Percentiles rank a stretch among this genome's conserved stretches.
Evolutionary conservation across 2,329 filamentous ascomycete species (phyloP).

Genomic region (Penicillium sumatraense): DNA sequence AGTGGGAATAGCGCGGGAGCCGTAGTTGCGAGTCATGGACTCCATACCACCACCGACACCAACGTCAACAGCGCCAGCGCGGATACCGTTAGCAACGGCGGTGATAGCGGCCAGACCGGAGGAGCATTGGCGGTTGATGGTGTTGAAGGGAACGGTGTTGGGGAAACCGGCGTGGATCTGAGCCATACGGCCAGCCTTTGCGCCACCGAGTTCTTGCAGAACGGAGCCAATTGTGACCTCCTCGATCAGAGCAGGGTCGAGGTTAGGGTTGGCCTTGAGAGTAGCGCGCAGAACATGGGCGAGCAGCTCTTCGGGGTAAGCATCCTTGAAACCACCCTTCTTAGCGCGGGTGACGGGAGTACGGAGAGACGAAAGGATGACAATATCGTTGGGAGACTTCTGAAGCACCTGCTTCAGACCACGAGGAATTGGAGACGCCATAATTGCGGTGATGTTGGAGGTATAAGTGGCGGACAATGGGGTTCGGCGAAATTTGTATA

Average conservation of each 20-base stretch:
- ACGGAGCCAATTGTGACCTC: slow-evolving; percentile 89
- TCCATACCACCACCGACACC: slow-evolving; percentile 92
- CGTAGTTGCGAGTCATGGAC: slow-evolving; percentile 95
- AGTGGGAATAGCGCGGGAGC: slow-evolving; percentile 78
- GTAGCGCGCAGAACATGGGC: slow-evolving; percentile 67
- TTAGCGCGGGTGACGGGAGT: slow-evolving; percentile 84
- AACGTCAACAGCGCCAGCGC: slow-evolving; percentile 70
- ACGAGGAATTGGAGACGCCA: slow-evolving; percentile 58
- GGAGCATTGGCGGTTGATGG: slow-evolving; percentile 85
- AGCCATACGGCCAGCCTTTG: slow-evolving; percentile 89
- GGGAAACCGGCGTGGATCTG: slow-evolving; percentile 82
- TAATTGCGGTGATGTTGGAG: slow-evolving; percentile 30
- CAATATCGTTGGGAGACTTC: slow-evolving; percentile 79
- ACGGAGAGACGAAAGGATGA: slow-evolving; percentile 87
- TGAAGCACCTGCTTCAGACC: slow-evolving; percentile 77
- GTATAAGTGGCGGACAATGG: background rate
- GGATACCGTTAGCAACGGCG: slow-evolving; percentile 73
- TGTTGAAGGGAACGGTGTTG: slow-evolving; percentile 75
- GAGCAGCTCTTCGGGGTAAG: slow-evolving; percentile 89
- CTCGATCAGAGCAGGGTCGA: slow-evolving; percentile 71
- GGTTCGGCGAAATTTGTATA: slow-evolving; percentile 9
- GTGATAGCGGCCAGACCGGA: slow-evolving; percentile 79
- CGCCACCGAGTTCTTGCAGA: slow-evolving; percentile 85
- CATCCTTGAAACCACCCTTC: slow-evolving; percentile 82
- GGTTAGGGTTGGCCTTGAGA: slow-evolving; percentile 71